These are phyloP conservation scores for Angophora floribunda DNA, from an alignment of 345 rosid species.

Conservation along the genomic window DNA sequence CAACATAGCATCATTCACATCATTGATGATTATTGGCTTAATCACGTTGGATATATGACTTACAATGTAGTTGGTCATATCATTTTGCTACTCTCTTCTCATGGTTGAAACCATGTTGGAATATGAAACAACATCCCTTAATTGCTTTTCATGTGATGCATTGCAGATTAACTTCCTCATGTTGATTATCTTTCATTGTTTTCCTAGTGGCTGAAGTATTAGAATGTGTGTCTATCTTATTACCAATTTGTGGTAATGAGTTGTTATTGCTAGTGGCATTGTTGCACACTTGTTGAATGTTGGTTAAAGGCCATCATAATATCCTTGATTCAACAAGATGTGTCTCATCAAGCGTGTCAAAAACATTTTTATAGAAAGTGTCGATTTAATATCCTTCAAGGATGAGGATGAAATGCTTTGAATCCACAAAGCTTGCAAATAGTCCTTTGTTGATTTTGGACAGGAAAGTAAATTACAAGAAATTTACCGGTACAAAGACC, in stretches of 20 bases:
- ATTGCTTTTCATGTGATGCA: neutral
- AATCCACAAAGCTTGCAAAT: neutral
- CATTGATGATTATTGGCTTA: neutral
- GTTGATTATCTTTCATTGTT: neutral
- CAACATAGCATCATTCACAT: neutral
- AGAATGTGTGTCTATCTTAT: neutral
- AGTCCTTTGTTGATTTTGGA: neutral
- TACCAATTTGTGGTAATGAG: neutral
- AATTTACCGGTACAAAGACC: neutral
- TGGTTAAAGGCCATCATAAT: neutral
- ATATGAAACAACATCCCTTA: neutral
- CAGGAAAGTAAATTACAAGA: neutral
- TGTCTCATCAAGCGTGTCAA: neutral
- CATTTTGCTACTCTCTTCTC: fast-evolving
- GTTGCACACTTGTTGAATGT: neutral
- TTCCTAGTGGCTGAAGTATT: neutral
- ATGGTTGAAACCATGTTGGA: neutral
- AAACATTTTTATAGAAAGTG: neutral
- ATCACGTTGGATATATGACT: neutral
- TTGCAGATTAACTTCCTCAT: neutral
- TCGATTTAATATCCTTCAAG: neutral
- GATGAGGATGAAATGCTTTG: neutral
- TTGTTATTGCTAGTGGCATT: neutral
- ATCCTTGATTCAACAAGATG: neutral
- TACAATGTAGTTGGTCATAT: neutral